phyloP scores from a whole-genome alignment of 1,284 basidiomycete species.

The Rhizoctonia solani region DNA sequence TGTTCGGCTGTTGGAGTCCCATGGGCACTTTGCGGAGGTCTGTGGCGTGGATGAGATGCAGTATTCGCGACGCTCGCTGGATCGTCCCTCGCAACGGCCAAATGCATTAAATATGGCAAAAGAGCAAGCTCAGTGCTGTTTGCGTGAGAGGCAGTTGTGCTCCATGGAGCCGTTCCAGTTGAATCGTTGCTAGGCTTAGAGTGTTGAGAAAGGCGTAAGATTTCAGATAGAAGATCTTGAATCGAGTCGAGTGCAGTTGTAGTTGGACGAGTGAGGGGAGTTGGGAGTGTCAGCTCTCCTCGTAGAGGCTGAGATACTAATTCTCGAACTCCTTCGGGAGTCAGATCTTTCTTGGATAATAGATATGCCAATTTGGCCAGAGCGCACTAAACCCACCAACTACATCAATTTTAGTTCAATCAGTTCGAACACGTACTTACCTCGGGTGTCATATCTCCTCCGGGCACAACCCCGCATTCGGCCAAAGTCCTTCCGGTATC shows the following conservation, averaged over 20 bases:
- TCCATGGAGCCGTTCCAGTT: slow-evolving; percentile 66
- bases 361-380: slow-evolving; percentile 88
- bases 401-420: too few relatives aligned
- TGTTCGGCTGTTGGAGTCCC: slow-evolving; percentile 23
- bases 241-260: slow-evolving; percentile 61
- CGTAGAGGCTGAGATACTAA: slow-evolving; percentile 81
- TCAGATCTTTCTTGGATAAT: slow-evolving; percentile 80
- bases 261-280: slow-evolving; percentile 48
- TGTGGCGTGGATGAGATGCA: slow-evolving; percentile 30
- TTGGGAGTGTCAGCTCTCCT: slow-evolving; percentile 76
- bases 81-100: slow-evolving; percentile 74
- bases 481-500: slow-evolving; percentile 78
- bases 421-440: slow-evolving; percentile 48
- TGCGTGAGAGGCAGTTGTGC: slow-evolving; percentile 73
- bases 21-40: not conserved
- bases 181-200: slow-evolving; percentile 43
- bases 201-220: slow-evolving; percentile 62
- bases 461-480: slow-evolving; percentile 73
- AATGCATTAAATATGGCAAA: slow-evolving; percentile 73
- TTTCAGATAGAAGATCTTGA: slow-evolving; percentile 64
- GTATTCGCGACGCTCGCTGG: slow-evolving; percentile 53
- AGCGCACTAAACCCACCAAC: slow-evolving; percentile 61
- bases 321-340: slow-evolving; percentile 66
- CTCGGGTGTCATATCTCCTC: slow-evolving; percentile 93
- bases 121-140: slow-evolving; percentile 67